Evolutionary conservation across 257 asterid genomes (phyloP).

Genomic region (Ehretia macrophylla): DNA sequence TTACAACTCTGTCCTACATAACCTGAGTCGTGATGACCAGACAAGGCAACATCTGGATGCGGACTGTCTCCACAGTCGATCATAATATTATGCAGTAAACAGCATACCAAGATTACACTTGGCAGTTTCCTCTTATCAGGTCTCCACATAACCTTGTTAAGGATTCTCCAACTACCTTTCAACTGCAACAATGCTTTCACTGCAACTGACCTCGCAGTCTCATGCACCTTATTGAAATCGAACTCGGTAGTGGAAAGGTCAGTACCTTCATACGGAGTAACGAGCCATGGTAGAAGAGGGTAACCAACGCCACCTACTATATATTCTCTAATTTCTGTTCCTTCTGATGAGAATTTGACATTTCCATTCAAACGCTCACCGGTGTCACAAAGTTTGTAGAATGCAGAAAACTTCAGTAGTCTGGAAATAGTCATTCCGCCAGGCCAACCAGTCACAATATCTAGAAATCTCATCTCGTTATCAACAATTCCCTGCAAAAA

Average conservation of each 20-base stretch:
- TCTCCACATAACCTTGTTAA: slow-evolving; percentile 97
- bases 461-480: slow-evolving; percentile 59
- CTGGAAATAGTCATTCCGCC: slow-evolving; percentile 88
- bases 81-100: slow-evolving; percentile 82
- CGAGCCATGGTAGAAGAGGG: slow-evolving; percentile 95
- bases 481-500: slow-evolving; percentile 86
- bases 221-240: slow-evolving; percentile 47
- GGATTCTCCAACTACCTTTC: slow-evolving; percentile 96
- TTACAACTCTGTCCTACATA: slow-evolving; percentile 30
- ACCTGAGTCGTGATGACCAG: slow-evolving; percentile 58
- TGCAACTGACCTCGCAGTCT: slow-evolving; percentile 49
- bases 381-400: slow-evolving; percentile 69
- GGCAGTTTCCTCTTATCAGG: slow-evolving; percentile 90
- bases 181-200: slow-evolving; percentile 61
- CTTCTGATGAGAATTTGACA: slow-evolving; percentile 16
- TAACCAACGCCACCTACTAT: slow-evolving; percentile 69
- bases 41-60: slow-evolving; percentile 53
- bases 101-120: slow-evolving; percentile 82
- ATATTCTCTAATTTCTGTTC: slow-evolving; percentile 60
- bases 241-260: slow-evolving; percentile 21
- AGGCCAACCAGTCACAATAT: slow-evolving; percentile 94
- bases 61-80: slow-evolving; percentile 76
- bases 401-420: slow-evolving; percentile 64
- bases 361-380: slow-evolving; percentile 64
- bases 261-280: slow-evolving; percentile 58